Evolutionary conservation across 495 filamentous ascomycete species (phyloP).

Genomic region (Diplogelasinospora grovesii): DNA sequence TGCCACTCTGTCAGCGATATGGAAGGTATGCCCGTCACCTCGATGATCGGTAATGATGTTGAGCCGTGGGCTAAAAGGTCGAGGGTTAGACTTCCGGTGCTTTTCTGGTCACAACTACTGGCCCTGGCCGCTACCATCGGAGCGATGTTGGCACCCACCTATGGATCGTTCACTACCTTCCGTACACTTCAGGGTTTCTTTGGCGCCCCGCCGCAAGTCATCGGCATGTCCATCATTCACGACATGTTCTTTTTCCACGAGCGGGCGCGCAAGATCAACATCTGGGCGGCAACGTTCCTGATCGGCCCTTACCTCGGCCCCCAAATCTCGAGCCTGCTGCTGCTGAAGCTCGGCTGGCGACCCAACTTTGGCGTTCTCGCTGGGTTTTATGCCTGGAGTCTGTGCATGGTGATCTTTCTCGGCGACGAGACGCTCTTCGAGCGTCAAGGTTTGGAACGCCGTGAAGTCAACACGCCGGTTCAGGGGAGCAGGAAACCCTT

Average conservation of each 20-base stretch:
- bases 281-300: constrained; percentile 55
- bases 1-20: constrained; percentile 43
- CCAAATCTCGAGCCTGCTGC: constrained; percentile 49
- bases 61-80: too few species aligned
- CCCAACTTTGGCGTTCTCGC: constrained; percentile 40
- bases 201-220: constrained; percentile 32
- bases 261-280: constrained; percentile 51
- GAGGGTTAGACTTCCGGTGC: constrained; percentile 44
- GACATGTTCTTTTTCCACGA: constrained; percentile 56
- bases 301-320: constrained; percentile 52
- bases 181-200: constrained; percentile 50
- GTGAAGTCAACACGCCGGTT: background rate
- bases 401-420: constrained; percentile 36
- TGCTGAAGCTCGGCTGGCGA: constrained; percentile 28
- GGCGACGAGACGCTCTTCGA: constrained; percentile 45
- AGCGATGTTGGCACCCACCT: constrained; percentile 39
- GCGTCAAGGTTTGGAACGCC: constrained; percentile 12
- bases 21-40: too few species aligned
- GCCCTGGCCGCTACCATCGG: constrained; percentile 42
- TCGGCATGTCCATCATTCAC: constrained; percentile 55
- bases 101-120: constrained; percentile 47
- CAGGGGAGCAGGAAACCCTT: background rate
- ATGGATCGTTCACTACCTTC: constrained; percentile 40
- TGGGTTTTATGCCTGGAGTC: constrained; percentile 39
- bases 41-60: too few species aligned